Conservation (phyloP, 1,284 basidiomycete genomes). For the Cutaneotrichosporon dermatis region DNA sequence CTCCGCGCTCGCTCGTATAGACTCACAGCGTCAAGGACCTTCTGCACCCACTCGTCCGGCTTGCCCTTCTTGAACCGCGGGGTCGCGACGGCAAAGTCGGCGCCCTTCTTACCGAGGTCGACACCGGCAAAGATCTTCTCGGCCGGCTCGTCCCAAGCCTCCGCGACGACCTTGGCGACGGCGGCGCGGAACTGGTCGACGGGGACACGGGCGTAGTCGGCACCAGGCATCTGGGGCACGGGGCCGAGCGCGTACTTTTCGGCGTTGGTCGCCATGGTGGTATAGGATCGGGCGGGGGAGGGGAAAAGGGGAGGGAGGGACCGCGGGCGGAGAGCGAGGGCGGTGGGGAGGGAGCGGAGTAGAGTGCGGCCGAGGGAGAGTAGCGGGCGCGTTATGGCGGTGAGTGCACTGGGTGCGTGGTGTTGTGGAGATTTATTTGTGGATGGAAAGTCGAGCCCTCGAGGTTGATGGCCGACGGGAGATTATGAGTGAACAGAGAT, state of each 20-base stretch:
- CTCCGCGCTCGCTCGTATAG: not conserved
- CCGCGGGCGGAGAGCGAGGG: not conserved
- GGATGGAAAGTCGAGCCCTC: too few relatives aligned
- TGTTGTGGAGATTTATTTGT: too few relatives aligned
- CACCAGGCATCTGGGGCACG: conserved; percentile 59
- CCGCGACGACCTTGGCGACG: conserved; percentile 71
- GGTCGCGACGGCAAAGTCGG: conserved; percentile 86
- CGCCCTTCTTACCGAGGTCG: conserved; percentile 81
- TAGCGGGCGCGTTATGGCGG: not conserved
- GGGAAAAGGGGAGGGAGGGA: not conserved
- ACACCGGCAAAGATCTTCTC: conserved; percentile 78
- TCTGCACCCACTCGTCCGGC: conserved; percentile 71
- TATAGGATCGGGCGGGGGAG: not conserved
- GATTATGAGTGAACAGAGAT: not conserved
- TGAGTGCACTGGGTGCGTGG: too few relatives aligned
- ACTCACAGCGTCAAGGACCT: conserved; percentile 69
- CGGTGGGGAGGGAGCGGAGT: not conserved
- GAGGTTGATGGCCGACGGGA: too few relatives aligned
- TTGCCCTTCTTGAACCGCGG: conserved; percentile 83
- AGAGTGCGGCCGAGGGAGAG: not conserved
- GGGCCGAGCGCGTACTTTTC: conserved; percentile 33
- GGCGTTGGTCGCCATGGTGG: conserved; percentile 7
- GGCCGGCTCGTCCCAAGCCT: conserved; percentile 63
- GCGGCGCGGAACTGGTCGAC: conserved; percentile 81
- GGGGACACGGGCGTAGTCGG: conserved; percentile 65